These are phyloP conservation scores for Phytophthora uliginosa DNA, from an alignment of 352 stramenopile species.

Conservation along the genomic window DNA sequence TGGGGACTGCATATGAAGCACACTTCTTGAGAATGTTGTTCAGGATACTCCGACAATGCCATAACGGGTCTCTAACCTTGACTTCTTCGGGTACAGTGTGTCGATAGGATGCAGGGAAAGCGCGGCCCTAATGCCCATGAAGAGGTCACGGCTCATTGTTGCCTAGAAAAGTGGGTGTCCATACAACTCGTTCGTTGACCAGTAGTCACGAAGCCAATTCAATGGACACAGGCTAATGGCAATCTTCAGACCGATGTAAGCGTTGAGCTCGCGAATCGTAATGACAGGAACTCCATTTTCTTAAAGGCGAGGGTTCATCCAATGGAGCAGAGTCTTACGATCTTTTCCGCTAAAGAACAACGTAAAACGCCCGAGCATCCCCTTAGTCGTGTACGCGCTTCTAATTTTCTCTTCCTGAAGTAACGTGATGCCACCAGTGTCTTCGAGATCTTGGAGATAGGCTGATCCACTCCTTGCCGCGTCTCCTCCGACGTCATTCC, in stretches of 20 bases:
- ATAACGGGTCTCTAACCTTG: not conserved
- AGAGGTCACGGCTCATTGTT: not conserved
- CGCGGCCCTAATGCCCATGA: not conserved
- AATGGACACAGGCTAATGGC: not conserved
- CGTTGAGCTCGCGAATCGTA: not conserved
- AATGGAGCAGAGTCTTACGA: not conserved
- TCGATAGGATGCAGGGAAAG: not conserved
- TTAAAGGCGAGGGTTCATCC: not conserved
- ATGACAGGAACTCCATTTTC: not conserved
- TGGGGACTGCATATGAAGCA: not conserved
- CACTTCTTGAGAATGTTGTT: slow-evolving; percentile 4
- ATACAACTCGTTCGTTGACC: not conserved
- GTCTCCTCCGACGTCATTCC: too few species aligned
- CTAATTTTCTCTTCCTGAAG: not conserved
- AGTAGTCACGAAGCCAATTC: not conserved
- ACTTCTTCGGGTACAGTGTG: not conserved
- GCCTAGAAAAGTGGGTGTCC: not conserved
- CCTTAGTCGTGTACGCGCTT: not conserved
- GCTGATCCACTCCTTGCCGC: too few species aligned
- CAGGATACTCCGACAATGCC: not conserved
- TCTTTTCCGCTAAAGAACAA: not conserved
- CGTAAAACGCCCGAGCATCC: not conserved
- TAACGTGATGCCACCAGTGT: not conserved
- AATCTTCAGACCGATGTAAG: not conserved
- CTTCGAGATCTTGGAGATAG: not conserved